phyloP scores from a whole-genome alignment of 805 yeast genomes.

The Blastobotrys parvus region DNA sequence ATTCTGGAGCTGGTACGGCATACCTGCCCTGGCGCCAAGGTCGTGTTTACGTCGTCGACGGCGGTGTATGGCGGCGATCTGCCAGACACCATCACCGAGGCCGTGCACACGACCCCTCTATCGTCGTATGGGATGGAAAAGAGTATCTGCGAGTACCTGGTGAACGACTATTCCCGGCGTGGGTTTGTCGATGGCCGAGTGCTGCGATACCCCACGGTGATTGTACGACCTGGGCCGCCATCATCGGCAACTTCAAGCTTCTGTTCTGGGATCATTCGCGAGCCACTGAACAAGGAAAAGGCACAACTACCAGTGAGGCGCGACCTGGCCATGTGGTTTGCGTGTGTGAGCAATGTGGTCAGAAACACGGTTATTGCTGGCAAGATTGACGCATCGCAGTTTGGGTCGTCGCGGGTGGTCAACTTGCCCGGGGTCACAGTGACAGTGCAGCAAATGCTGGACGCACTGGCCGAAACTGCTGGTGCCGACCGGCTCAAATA shows the following conservation, averaged over 20 bases:
- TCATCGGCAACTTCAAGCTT: slow-evolving; percentile 21
- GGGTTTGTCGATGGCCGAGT: slow-evolving; percentile 18
- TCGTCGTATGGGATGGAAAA: slow-evolving; percentile 23
- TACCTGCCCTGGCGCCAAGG: slow-evolving; percentile 10
- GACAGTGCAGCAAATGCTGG: slow-evolving; percentile 20
- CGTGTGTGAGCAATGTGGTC: slow-evolving; percentile 15
- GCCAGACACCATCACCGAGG: slow-evolving; percentile 16
- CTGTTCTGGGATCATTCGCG: slow-evolving; percentile 21
- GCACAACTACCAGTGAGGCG: slow-evolving; percentile 18
- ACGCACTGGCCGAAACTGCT: slow-evolving; percentile 16
- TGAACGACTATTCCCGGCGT: slow-evolving; percentile 20
- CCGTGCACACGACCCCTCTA: slow-evolving; percentile 19
- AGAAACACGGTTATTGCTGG: slow-evolving; percentile 15
- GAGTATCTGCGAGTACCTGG: slow-evolving; percentile 16
- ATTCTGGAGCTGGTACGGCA: slow-evolving; percentile 16
- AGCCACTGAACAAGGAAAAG: slow-evolving; percentile 15
- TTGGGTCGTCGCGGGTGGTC: slow-evolving; percentile 14
- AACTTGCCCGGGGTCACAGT: slow-evolving; percentile 20
- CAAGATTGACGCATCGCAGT: slow-evolving; percentile 6
- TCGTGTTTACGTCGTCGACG: slow-evolving; percentile 17
- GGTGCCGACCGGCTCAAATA: slow-evolving; percentile 12
- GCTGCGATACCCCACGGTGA: slow-evolving; percentile 14
- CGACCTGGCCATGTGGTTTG: slow-evolving; percentile 15
- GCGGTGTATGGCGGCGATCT: slow-evolving; percentile 21
- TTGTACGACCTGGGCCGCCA: slow-evolving; percentile 21